Conservation (phyloP, 202 grass and related monocot species). For the Hordeum pubiflorum region DNA sequence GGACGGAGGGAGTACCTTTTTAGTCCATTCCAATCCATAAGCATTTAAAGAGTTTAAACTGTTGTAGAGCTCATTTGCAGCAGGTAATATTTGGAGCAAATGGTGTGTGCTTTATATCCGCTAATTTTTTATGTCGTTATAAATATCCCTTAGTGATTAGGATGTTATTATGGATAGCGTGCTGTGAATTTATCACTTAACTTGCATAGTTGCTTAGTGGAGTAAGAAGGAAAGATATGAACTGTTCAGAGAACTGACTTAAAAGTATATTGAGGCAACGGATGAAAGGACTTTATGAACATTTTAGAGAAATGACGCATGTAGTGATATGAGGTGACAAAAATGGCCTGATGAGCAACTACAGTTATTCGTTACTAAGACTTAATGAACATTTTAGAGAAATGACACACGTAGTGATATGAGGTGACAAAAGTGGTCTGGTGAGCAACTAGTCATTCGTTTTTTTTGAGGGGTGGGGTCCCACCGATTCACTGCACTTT, state of each 20-base stretch:
- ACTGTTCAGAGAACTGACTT: too few relatives aligned
- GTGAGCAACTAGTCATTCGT: neutral
- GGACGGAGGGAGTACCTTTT: neutral
- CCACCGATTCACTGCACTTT: neutral
- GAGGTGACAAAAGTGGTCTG: too few relatives aligned
- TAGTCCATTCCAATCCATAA: neutral
- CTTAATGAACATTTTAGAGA: neutral
- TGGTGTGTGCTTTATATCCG: neutral
- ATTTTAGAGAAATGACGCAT: neutral
- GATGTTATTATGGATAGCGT: neutral
- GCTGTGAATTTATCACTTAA: neutral
- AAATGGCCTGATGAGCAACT: too few relatives aligned
- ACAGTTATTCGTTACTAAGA: neutral
- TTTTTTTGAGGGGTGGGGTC: neutral
- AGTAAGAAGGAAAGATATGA: neutral
- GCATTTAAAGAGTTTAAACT: conserved; percentile 1
- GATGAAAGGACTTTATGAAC: neutral
- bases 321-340: neutral
- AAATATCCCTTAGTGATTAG: neutral
- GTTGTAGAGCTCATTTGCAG: neutral
- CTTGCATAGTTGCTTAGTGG: neutral
- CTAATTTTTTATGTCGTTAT: neutral
- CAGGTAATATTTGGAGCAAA: neutral
- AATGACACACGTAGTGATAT: neutral
- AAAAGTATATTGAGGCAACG: neutral